Conservation (phyloP, 1,284 basidiomycete species). For the Ustilago crameri region DNA sequence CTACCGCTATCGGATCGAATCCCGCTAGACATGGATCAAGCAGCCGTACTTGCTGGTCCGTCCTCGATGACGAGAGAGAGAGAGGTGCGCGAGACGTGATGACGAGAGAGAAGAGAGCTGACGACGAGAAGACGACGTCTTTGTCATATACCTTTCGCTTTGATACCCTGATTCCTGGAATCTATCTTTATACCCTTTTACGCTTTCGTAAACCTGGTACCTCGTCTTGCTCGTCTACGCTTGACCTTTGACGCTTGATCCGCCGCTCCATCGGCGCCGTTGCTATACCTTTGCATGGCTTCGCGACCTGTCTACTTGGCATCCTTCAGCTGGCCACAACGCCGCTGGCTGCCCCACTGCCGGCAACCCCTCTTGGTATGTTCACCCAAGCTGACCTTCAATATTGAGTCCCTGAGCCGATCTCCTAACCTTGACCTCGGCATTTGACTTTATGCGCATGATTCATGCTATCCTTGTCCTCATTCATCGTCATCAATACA, state of each 20-base stretch:
- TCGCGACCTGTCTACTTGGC: not conserved
- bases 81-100: conserved; percentile 29
- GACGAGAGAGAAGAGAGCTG: conserved; percentile 44
- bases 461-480: not conserved
- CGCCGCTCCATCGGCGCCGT: not conserved
- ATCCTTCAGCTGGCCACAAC: conserved; percentile 60
- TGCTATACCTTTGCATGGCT: conserved; percentile 1
- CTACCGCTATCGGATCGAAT: not conserved
- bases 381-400: not conserved
- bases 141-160: conserved; percentile 49
- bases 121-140: conserved; percentile 50
- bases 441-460: not conserved
- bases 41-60: not conserved
- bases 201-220: not conserved
- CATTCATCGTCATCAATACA: not conserved
- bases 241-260: conserved; percentile 6
- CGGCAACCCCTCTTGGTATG: conserved; percentile 62
- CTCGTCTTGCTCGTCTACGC: conserved; percentile 8
- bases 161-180: conserved; percentile 39
- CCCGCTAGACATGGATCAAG: conserved; percentile 1
- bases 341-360: conserved; percentile 63
- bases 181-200: conserved; percentile 14
- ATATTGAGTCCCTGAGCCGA: not conserved
- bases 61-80: conserved; percentile 1
- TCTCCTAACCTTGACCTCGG: conserved; percentile 1